phyloP scores from a whole-genome alignment of 768 basidiomycete genomes.

The Crucibulum laeve region DNA sequence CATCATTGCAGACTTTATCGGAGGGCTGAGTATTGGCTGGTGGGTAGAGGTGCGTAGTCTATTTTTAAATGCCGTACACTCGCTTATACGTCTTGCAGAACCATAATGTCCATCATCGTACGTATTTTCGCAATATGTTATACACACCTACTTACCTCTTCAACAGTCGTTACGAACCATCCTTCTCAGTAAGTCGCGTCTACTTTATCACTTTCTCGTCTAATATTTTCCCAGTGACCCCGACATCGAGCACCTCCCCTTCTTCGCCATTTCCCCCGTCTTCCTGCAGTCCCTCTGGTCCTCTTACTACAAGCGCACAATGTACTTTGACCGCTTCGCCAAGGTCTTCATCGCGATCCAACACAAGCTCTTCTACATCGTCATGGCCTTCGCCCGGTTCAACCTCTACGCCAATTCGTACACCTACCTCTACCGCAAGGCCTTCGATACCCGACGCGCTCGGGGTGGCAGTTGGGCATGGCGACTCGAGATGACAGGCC shows the following conservation, averaged over 20 bases:
- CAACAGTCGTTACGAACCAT: constrained; percentile 90
- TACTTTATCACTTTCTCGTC: not conserved
- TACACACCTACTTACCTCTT: constrained; percentile 9
- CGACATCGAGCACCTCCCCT: constrained; percentile 86
- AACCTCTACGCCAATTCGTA: constrained; percentile 94
- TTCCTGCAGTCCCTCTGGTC: constrained; percentile 89
- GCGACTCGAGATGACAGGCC: constrained; percentile 68
- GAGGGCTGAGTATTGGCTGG: constrained; percentile 95
- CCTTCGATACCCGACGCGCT: constrained; percentile 58
- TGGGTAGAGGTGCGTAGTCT: constrained; percentile 85
- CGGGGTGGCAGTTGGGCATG: constrained; percentile 75
- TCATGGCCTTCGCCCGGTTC: constrained; percentile 89
- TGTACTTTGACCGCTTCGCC: constrained; percentile 72
- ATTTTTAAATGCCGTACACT: constrained; percentile 6
- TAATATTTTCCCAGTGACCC: constrained; percentile 54
- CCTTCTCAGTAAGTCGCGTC: constrained; percentile 74
- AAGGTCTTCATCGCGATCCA: constrained; percentile 68
- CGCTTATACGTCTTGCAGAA: constrained; percentile 41
- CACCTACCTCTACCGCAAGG: constrained; percentile 60
- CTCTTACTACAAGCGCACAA: constrained; percentile 88
- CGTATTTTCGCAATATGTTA: constrained; percentile 28
- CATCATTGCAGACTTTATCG: constrained; percentile 78
- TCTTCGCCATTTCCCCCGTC: constrained; percentile 86
- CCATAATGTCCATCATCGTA: constrained; percentile 95
- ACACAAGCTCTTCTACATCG: constrained; percentile 89